Conservation (phyloP, 352 stramenopile genomes). For the Pythium insidiosum region DNA sequence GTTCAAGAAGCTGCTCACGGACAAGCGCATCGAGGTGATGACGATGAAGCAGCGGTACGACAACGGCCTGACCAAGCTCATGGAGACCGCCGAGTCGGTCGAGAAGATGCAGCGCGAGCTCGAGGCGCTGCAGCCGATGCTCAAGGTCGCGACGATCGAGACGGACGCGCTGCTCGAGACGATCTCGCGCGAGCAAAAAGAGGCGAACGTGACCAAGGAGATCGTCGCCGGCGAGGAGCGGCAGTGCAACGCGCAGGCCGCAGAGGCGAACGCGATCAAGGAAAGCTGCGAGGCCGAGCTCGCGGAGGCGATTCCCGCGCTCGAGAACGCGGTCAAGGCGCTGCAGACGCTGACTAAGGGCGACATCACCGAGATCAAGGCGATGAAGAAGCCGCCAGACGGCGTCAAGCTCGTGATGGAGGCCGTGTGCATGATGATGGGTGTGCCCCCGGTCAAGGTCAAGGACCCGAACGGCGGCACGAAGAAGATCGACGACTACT, state of each 20-base stretch:
- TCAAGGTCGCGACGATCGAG: conserved; percentile 89
- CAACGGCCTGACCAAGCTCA: conserved; percentile 90
- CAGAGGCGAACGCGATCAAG: conserved; percentile 86
- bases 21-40: conserved; percentile 89
- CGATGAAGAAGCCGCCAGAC: conserved; percentile 94
- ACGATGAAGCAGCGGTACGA: conserved; percentile 89
- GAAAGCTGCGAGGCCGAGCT: conserved; percentile 89
- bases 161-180: conserved; percentile 87
- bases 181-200: conserved; percentile 84
- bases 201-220: conserved; percentile 82
- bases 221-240: conserved; percentile 81
- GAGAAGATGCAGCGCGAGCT: conserved; percentile 92
- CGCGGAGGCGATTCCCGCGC: conserved; percentile 87
- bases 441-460: conserved; percentile 86
- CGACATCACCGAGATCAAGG: conserved; percentile 95
- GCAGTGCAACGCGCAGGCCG: conserved; percentile 80
- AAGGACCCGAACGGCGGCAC: conserved; percentile 88
- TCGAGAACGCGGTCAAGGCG: conserved; percentile 88
- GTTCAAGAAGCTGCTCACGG: conserved; percentile 90
- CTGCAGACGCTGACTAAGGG: conserved; percentile 91
- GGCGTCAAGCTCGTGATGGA: conserved; percentile 94
- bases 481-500: conserved; percentile 94
- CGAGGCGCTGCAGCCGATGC: conserved; percentile 87
- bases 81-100: conserved; percentile 91
- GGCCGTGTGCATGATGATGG: conserved; percentile 95